Conservation (phyloP, 768 basidiomycete genomes). For the Royoungia palumana region DNA sequence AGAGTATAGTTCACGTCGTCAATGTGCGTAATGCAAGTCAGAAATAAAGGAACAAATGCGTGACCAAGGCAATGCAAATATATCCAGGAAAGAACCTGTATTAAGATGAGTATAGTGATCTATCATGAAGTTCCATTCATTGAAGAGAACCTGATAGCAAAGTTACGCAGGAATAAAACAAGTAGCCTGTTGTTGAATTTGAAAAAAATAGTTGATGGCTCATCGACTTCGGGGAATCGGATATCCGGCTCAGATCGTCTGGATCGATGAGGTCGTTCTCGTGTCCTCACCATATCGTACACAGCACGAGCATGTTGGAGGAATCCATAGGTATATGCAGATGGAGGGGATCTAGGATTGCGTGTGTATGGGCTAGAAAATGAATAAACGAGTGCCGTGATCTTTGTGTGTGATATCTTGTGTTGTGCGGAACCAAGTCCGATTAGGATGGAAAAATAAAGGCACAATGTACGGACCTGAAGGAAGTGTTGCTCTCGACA, state of each 20-base stretch:
- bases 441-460: too few species aligned
- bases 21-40: neutral
- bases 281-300: constrained; percentile 21
- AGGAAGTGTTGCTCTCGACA: neutral
- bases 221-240: neutral
- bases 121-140: neutral
- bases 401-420: neutral
- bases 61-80: constrained; percentile 1
- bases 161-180: neutral
- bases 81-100: constrained; percentile 20
- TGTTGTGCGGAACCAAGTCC: constrained; percentile 6
- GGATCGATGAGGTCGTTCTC: neutral
- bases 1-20: constrained; percentile 1
- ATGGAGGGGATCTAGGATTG: neutral
- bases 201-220: neutral
- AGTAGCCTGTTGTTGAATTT: neutral
- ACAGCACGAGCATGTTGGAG: constrained; percentile 15
- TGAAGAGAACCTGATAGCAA: neutral
- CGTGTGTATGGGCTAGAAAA: neutral
- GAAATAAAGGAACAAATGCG: neutral
- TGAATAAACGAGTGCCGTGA: neutral
- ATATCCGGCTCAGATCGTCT: neutral
- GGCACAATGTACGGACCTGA: constrained; percentile 12
- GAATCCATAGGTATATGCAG: constrained; percentile 1
- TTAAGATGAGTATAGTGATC: constrained; percentile 19